phyloP scores from a whole-genome alignment of 1,284 basidiomycete genomes.

The Trametes pubescens region DNA sequence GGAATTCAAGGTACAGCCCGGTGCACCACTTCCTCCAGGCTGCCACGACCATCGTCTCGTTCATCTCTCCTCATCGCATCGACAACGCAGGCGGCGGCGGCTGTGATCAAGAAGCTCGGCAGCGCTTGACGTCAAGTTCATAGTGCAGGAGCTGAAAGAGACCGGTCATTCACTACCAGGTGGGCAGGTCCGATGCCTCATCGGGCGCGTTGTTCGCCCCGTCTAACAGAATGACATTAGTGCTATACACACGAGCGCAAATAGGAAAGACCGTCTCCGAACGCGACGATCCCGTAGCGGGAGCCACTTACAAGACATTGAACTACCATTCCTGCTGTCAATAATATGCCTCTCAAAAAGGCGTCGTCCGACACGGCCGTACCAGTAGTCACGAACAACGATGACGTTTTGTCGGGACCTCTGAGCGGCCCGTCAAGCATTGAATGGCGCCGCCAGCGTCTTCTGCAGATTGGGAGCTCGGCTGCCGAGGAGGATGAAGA shows the following conservation, averaged over 20 bases:
- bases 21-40: neutral
- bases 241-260: neutral
- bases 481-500: constrained; percentile 12
- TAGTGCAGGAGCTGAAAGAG: neutral
- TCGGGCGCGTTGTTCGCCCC: neutral
- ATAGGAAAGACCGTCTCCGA: neutral
- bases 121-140: neutral
- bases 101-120: neutral
- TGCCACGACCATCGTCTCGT: neutral
- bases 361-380: constrained; percentile 27
- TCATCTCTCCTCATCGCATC: neutral
- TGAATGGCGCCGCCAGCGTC: constrained; percentile 59
- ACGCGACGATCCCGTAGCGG: neutral
- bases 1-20: no score
- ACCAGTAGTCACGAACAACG: neutral
- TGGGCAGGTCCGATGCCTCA: neutral
- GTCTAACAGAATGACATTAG: neutral
- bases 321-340: neutral
- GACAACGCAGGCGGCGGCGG: neutral
- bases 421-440: constrained; percentile 50
- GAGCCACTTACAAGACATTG: neutral
- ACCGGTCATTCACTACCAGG: constrained; percentile 8
- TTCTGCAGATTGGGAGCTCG: constrained; percentile 55
- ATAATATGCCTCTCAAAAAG: constrained; percentile 28
- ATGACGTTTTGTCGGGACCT: constrained; percentile 40